Evolutionary conservation across 1,139 yeast genomes (phyloP).

Genomic region (Taphrina confusa): DNA sequence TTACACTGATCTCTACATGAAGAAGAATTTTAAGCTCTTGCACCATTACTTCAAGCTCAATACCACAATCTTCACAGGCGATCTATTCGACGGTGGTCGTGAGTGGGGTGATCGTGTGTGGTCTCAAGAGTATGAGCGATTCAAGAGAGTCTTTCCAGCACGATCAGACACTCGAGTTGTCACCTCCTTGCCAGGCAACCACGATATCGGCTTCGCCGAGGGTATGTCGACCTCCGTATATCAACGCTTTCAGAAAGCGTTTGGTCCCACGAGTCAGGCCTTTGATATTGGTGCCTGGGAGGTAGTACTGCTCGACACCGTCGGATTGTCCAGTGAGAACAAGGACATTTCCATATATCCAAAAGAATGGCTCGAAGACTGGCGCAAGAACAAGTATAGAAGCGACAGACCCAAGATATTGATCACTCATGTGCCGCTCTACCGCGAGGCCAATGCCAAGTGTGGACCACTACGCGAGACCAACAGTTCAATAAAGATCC

Average conservation of each 20-base stretch:
- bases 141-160: conserved; percentile 60
- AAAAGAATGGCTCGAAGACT: conserved; percentile 47
- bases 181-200: conserved; percentile 83
- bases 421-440: conserved; percentile 78
- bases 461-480: conserved; percentile 77
- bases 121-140: conserved; percentile 71
- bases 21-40: conserved; percentile 68
- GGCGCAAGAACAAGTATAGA: conserved; percentile 42
- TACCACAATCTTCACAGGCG: conserved; percentile 78
- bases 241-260: conserved; percentile 65
- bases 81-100: conserved; percentile 91
- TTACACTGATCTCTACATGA: conserved; percentile 72
- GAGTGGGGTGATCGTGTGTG: conserved; percentile 75
- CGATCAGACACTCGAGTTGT: conserved; percentile 42
- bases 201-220: conserved; percentile 89
- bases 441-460: conserved; percentile 56
- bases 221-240: conserved; percentile 57
- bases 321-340: conserved; percentile 65
- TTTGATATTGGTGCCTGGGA: conserved; percentile 65
- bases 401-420: conserved; percentile 61
- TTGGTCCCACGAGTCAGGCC: conserved; percentile 68
- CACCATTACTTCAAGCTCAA: conserved; percentile 69
- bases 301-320: conserved; percentile 73
- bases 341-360: conserved; percentile 52
- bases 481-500: conserved; percentile 54